Percentiles rank a stretch among this genome's conserved stretches.
phyloP scores from a whole-genome alignment of 176 grass and related monocot species.

The Tillandsia fasciculata region DNA sequence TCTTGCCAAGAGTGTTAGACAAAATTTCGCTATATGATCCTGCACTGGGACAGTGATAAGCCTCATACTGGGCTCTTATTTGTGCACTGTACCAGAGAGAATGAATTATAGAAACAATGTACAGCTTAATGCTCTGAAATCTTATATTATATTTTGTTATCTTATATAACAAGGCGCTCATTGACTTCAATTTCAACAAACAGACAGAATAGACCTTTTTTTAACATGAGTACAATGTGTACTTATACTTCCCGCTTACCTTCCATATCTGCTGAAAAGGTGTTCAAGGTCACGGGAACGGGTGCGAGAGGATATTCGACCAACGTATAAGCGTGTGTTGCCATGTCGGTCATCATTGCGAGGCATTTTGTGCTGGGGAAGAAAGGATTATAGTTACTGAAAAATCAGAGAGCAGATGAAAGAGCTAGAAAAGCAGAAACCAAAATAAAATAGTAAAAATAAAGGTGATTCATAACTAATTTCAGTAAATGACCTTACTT shows the following conservation, averaged over 20 bases:
- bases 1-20: no score
- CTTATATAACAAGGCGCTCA: no score
- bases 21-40: no score
- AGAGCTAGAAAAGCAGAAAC: background rate
- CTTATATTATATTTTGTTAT: no score
- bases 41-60: no score
- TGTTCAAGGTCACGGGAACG: constrained; percentile 80
- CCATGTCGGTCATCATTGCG: constrained; percentile 76
- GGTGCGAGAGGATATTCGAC: constrained; percentile 62
- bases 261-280: constrained; percentile 89
- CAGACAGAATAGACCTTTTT: no score
- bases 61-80: no score
- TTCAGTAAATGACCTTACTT: no score
- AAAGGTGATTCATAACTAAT: background rate
- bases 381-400: constrained; percentile 4
- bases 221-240: no score
- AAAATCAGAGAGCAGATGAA: no score
- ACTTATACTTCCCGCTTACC: constrained; percentile 26
- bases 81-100: background rate
- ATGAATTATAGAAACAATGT: background rate
- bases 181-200: no score
- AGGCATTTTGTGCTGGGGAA: constrained; percentile 68
- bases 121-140: background rate
- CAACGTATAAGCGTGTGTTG: constrained; percentile 72
- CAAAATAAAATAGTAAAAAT: constrained; percentile 6